Percentiles rank a stretch among this genome's conserved stretches.
phyloP scores from a whole-genome alignment of 2,329 filamentous ascomycete genomes.

The Scedosporium apiospermum region DNA sequence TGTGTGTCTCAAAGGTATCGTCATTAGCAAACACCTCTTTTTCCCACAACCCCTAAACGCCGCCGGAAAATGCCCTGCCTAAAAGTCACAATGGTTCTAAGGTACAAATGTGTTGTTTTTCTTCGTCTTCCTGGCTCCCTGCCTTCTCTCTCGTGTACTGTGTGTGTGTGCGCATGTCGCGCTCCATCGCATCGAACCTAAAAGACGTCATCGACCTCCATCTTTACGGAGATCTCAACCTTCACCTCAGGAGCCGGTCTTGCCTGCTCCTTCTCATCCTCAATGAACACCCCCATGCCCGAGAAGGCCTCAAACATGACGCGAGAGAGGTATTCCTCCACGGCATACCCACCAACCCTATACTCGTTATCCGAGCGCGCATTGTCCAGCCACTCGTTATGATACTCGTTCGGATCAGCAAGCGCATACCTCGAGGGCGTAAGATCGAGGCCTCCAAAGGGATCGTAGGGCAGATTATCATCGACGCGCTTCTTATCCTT shows the following conservation, averaged over 20 bases:
- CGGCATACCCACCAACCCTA: constrained; percentile 72
- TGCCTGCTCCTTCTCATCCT: constrained; percentile 55
- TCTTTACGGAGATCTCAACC: not conserved
- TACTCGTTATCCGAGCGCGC: constrained; percentile 57
- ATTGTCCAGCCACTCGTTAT: constrained; percentile 62
- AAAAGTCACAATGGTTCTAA: not conserved
- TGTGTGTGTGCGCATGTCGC: too few species aligned
- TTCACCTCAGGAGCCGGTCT: constrained; percentile 14
- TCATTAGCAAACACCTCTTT: not conserved
- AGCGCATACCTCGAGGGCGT: constrained; percentile 61
- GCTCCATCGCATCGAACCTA: not conserved
- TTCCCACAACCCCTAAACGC: not conserved
- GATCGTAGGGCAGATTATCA: constrained; percentile 72
- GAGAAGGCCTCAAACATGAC: constrained; percentile 84
- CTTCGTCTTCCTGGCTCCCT: not conserved
- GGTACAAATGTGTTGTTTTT: not conserved
- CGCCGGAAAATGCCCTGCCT: not conserved
- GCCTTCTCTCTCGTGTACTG: too few species aligned
- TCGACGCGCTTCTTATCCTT: constrained; percentile 28
- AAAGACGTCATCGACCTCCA: constrained; percentile 6
- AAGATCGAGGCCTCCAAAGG: constrained; percentile 69
- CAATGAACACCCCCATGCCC: constrained; percentile 78
- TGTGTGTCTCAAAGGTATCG: not conserved
- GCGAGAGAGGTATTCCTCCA: constrained; percentile 71
- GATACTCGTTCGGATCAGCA: constrained; percentile 48